Conservation (phyloP, 371 early-diverging fungal genomes). For the Mortierella sp. region DNA sequence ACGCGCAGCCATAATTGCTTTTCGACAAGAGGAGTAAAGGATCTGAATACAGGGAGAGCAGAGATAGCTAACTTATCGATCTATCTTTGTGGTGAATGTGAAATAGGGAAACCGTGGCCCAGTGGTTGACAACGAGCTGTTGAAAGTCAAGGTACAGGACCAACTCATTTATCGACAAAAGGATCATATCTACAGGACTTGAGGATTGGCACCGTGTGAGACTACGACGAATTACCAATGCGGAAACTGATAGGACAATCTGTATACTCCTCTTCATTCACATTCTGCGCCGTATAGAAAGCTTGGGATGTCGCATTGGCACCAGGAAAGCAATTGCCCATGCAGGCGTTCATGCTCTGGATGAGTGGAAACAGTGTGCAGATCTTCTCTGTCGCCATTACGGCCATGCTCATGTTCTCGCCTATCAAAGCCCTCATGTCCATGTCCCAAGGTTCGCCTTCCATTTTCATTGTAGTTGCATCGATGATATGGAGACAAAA, state of each 20-base stretch:
- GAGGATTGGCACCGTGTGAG: no score
- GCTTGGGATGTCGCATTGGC: slow-evolving; percentile 97
- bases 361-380: slow-evolving; percentile 97
- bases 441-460: slow-evolving; percentile 71
- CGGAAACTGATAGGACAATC: not conserved
- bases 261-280: not conserved
- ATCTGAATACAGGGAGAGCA: not conserved
- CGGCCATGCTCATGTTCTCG: slow-evolving; percentile 94
- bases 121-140: slow-evolving; percentile 53
- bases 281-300: slow-evolving; percentile 70
- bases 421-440: slow-evolving; percentile 86
- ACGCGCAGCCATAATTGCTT: not conserved
- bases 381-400: slow-evolving; percentile 96
- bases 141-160: slow-evolving; percentile 56
- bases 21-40: not conserved
- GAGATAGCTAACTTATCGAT: not conserved
- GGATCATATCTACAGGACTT: not conserved
- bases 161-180: not conserved
- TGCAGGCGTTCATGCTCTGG: slow-evolving; percentile 98
- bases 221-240: not conserved
- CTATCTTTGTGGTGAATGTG: not conserved
- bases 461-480: slow-evolving; percentile 7
- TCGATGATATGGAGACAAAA: not conserved
- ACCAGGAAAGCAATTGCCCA: slow-evolving; percentile 94
- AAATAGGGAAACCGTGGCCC: slow-evolving; percentile 24